phyloP scores from a whole-genome alignment of 139 green algal genomes.

The Chlamydomonas incerta region DNA sequence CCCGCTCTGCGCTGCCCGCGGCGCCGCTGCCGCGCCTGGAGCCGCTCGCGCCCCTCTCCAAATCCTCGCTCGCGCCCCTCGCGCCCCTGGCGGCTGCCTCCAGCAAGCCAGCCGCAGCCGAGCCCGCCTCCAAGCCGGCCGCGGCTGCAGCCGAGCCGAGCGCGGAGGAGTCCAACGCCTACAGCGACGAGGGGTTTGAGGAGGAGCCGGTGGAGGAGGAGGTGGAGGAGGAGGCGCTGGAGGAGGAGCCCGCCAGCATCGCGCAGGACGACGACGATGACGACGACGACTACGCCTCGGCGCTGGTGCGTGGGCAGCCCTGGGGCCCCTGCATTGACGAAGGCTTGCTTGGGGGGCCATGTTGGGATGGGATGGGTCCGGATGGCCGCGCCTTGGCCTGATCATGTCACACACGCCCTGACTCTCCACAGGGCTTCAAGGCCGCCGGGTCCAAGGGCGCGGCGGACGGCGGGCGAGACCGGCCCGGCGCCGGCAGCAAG shows the following conservation, averaged over 20 bases:
- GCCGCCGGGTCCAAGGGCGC: not conserved
- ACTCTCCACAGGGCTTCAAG: not conserved
- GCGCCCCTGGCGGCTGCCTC: not conserved
- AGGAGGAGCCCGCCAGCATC: not conserved
- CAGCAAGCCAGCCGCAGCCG: not conserved
- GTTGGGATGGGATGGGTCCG: not conserved
- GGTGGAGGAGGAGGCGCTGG: conserved; percentile 5
- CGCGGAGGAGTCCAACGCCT: not conserved
- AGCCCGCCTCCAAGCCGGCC: not conserved
- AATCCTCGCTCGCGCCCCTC: not conserved
- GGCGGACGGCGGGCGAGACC: not conserved
- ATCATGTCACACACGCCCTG: too few relatives aligned
- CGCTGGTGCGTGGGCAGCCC: conserved; percentile 25
- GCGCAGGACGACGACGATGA: not conserved
- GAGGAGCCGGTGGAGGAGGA: conserved; percentile 14
- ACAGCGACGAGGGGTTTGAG: not conserved
- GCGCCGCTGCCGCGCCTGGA: conserved; percentile 9
- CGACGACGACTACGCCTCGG: conserved; percentile 18
- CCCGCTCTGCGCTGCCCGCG: not conserved
- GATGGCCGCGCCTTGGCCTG: not conserved
- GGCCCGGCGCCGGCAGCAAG: not conserved
- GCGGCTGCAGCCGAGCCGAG: not conserved
- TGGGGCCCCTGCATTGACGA: too few relatives aligned
- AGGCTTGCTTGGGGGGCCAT: too few relatives aligned
- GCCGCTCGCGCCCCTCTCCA: not conserved